Evolutionary conservation across 2,329 filamentous ascomycete genomes (phyloP).

Genomic region (Pseudogymnoascus destructans): DNA sequence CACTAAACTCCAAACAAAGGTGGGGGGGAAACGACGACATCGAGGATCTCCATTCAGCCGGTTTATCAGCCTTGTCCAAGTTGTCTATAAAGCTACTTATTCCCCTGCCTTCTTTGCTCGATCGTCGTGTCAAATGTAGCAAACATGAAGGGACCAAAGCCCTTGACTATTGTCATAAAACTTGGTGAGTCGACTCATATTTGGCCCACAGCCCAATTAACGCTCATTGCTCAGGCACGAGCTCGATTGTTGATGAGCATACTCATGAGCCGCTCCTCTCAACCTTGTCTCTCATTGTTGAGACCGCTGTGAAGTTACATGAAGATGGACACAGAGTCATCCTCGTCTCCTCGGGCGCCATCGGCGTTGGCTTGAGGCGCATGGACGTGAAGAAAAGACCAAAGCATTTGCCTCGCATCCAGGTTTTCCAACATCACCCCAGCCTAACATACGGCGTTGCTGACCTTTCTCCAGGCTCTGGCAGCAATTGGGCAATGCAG

Average conservation of each 20-base stretch:
- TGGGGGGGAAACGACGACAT: constrained; percentile 2
- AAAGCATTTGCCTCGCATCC: constrained; percentile 79
- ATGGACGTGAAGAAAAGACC: constrained; percentile 83
- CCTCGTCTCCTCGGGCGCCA: constrained; percentile 92
- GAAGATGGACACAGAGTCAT: constrained; percentile 90
- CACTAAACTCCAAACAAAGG: constrained; percentile 7
- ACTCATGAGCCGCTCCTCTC: constrained; percentile 89
- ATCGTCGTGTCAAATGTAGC: constrained; percentile 14
- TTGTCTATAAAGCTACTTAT: not conserved
- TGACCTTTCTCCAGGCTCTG: constrained; percentile 46
- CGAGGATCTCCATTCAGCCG: constrained; percentile 6
- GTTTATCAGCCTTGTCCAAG: constrained; percentile 4
- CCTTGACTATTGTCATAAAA: constrained; percentile 56
- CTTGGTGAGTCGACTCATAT: constrained; percentile 36
- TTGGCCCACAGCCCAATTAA: not conserved
- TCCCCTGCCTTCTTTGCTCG: not conserved
- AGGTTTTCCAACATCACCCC: constrained; percentile 36
- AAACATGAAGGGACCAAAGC: constrained; percentile 39
- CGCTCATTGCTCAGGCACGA: constrained; percentile 56
- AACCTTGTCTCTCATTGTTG: constrained; percentile 81
- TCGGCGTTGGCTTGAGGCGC: constrained; percentile 79
- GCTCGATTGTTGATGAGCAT: constrained; percentile 95
- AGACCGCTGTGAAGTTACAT: constrained; percentile 76
- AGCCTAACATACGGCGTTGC: not conserved
- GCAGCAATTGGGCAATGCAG: constrained; percentile 94